phyloP scores from a whole-genome alignment of 352 stramenopile genomes.

The Pythium phragmiticola region DNA sequence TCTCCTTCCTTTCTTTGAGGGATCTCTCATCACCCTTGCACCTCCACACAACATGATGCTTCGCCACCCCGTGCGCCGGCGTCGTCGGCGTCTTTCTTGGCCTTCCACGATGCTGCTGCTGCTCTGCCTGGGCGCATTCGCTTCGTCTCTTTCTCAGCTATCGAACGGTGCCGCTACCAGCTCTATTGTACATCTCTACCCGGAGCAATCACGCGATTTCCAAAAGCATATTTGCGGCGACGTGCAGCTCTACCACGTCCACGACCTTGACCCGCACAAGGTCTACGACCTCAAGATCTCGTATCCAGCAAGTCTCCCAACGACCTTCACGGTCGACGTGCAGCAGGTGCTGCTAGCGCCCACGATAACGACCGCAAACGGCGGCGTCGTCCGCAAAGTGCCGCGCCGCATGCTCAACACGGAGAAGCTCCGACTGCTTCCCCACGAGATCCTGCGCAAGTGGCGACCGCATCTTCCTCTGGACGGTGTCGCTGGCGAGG shows the following conservation, averaged over 20 bases:
- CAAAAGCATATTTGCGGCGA: constrained; percentile 45
- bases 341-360: constrained; percentile 33
- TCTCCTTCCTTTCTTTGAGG: not conserved
- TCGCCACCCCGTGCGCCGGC: not conserved
- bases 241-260: constrained; percentile 53
- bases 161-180: constrained; percentile 9
- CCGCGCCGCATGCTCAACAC: constrained; percentile 59
- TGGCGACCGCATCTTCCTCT: constrained; percentile 17
- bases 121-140: constrained; percentile 12
- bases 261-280: constrained; percentile 36
- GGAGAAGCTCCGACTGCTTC: constrained; percentile 58
- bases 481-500: constrained; percentile 5
- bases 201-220: constrained; percentile 37
- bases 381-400: constrained; percentile 27
- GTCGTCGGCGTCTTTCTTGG: constrained; percentile 1
- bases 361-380: constrained; percentile 14
- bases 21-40: not conserved
- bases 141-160: constrained; percentile 5
- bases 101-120: constrained; percentile 7
- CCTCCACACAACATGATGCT: not conserved
- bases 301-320: constrained; percentile 61
- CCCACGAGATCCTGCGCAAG: constrained; percentile 37
- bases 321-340: constrained; percentile 49
- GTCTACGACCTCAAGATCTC: constrained; percentile 83
- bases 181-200: constrained; percentile 34